These are phyloP conservation scores for apple (Malus domestica) DNA, from an alignment of 306 rosid genomes.

Conservation along the genomic window DNA sequence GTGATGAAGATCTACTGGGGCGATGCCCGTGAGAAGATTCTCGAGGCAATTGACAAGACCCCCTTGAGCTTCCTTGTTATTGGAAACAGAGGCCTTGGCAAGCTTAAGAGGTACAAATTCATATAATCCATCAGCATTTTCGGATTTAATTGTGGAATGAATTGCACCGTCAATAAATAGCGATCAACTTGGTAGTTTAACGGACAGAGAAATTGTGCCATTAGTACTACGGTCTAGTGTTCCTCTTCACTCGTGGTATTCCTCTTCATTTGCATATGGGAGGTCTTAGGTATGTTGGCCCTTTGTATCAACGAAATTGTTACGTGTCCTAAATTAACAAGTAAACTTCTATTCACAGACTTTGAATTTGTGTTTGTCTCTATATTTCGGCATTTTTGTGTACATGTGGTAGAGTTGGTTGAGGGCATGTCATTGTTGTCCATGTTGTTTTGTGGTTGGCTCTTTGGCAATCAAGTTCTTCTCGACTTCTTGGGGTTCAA, in stretches of 20 bases:
- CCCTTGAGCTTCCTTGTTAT: conserved; percentile 50
- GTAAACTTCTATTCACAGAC: not conserved
- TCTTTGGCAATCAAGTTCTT: not conserved
- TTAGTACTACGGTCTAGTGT: too few relatives aligned
- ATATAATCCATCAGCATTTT: not conserved
- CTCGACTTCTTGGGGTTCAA: not conserved
- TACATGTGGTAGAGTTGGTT: not conserved
- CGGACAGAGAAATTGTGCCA: not conserved
- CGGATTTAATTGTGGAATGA: not conserved
- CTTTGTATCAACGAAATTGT: too few relatives aligned
- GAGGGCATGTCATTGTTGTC: not conserved
- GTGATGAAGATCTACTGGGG: conserved; percentile 70
- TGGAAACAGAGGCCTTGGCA: conserved; percentile 89
- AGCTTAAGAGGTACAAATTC: conserved; percentile 41
- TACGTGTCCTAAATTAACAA: not conserved
- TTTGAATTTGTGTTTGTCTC: not conserved
- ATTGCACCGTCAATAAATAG: not conserved
- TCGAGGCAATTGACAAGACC: conserved; percentile 48
- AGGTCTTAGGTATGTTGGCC: not conserved
- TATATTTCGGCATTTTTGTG: not conserved
- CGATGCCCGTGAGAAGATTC: conserved; percentile 60
- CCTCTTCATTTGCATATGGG: not conserved
- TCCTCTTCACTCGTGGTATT: too few relatives aligned
- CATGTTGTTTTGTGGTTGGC: not conserved
- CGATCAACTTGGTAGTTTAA: not conserved